These are phyloP conservation scores for Globomyces pollinis-pini DNA, from an alignment of 192 early-diverging fungal genomes.

Conservation along the genomic window DNA sequence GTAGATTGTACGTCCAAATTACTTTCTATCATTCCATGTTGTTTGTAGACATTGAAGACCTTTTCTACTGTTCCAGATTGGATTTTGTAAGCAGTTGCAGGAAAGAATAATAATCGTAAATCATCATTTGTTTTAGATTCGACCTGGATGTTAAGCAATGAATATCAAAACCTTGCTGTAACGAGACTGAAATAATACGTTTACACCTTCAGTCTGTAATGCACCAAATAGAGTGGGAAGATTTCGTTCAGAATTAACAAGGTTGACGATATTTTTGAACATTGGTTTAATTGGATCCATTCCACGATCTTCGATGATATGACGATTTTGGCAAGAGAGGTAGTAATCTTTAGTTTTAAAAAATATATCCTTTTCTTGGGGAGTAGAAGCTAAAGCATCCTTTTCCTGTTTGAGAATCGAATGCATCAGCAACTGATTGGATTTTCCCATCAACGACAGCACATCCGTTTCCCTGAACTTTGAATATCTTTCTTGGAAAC, in stretches of 20 bases:
- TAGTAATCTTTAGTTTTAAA: conserved; percentile 26
- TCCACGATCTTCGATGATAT: conserved; percentile 23
- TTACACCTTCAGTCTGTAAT: conserved; percentile 19
- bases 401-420: conserved; percentile 12
- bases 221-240: conserved; percentile 19
- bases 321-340: conserved; percentile 19
- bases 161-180: conserved; percentile 29
- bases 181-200: conserved; percentile 17
- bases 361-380: conserved; percentile 17
- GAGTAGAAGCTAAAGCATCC: conserved; percentile 11
- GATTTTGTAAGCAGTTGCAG: conserved; percentile 22
- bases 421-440: conserved; percentile 24
- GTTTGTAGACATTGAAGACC: conserved; percentile 14
- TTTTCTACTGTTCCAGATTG: conserved; percentile 4
- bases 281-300: conserved; percentile 21
- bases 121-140: too few species aligned
- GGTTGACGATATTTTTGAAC: conserved; percentile 8
- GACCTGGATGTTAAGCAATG: neutral
- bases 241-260: neutral
- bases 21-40: conserved; percentile 3
- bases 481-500: conserved; percentile 18
- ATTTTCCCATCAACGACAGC: conserved; percentile 22
- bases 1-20: too few species aligned
- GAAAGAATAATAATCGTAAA: conserved; percentile 23
- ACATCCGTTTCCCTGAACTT: conserved; percentile 13